Conservation (phyloP, 345 rosid genomes). For the Conringia planisiliqua region DNA sequence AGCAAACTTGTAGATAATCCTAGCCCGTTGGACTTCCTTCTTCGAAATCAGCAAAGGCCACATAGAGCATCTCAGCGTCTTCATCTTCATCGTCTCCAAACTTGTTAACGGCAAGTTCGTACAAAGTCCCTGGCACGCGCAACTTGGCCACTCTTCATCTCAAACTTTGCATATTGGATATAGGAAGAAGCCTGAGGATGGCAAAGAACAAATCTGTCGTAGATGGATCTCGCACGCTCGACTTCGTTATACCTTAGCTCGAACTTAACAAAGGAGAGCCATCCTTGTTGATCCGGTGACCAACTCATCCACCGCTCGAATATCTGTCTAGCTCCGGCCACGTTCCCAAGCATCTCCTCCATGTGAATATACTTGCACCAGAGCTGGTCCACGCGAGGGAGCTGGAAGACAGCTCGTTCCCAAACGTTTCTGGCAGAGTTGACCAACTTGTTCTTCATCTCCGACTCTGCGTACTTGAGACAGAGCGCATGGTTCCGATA, state of each 20-base stretch:
- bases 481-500: constrained; percentile 61
- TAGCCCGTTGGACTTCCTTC: too few species aligned
- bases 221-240: constrained; percentile 40
- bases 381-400: constrained; percentile 71
- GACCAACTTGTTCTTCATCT: constrained; percentile 71
- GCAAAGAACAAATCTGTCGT: too few species aligned
- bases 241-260: constrained; percentile 61
- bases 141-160: too few species aligned
- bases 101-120: too few species aligned
- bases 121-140: too few species aligned
- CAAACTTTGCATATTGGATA: too few species aligned
- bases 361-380: constrained; percentile 80
- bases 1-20: too few species aligned
- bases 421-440: constrained; percentile 65
- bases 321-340: constrained; percentile 59
- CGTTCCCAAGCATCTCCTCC: constrained; percentile 66
- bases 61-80: too few species aligned
- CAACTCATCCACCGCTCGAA: constrained; percentile 71
- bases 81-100: too few species aligned
- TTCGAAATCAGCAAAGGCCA: too few species aligned
- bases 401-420: constrained; percentile 56
- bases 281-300: constrained; percentile 70
- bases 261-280: constrained; percentile 63
- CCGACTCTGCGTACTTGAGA: constrained; percentile 72
- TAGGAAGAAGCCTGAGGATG: too few species aligned